A percentile compares a stretch with the other conserved stretches of the same genome.
These are phyloP conservation scores for Termitomyces sp. DNA, from an alignment of 1,284 basidiomycete genomes.

Conservation along the genomic window DNA sequence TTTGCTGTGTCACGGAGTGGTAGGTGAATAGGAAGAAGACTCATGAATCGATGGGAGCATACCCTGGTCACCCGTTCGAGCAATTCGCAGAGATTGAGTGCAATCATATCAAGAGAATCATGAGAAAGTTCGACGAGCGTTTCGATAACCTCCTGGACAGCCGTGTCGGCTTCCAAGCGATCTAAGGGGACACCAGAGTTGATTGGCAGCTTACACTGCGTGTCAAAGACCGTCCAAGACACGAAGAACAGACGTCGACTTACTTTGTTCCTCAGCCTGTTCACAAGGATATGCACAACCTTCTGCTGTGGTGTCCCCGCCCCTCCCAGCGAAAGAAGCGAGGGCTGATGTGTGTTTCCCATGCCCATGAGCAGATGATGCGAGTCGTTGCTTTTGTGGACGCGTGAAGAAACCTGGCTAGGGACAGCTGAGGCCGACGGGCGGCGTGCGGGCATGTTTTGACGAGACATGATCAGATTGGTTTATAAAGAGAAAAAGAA, in stretches of 20 bases:
- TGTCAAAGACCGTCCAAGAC: slow-evolving; percentile 2
- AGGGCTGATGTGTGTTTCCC: slow-evolving; percentile 22
- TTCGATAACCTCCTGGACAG: slow-evolving; percentile 69
- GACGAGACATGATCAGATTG: slow-evolving; percentile 11
- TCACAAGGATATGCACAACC: slow-evolving; percentile 66
- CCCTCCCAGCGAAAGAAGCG: slow-evolving; percentile 27
- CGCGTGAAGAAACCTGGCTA: slow-evolving; percentile 18
- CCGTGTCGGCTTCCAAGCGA: slow-evolving; percentile 69
- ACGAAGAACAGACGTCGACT: slow-evolving; percentile 5
- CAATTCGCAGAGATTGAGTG: slow-evolving; percentile 70
- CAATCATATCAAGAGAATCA: slow-evolving; percentile 74
- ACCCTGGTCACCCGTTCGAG: slow-evolving; percentile 78
- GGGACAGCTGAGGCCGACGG: slow-evolving; percentile 31
- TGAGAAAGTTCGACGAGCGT: slow-evolving; percentile 74
- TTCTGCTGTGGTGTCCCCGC: slow-evolving; percentile 62
- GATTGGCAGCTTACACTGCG: slow-evolving; percentile 64
- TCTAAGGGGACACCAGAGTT: slow-evolving; percentile 74
- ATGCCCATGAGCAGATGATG: slow-evolving; percentile 24
- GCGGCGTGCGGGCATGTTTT: slow-evolving; percentile 29
- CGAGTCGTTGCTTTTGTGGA: slow-evolving; percentile 36
- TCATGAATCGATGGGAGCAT: slow-evolving; percentile 19
- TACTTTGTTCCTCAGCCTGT: slow-evolving; percentile 70
- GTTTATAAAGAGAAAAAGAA: slow-evolving; percentile 3
- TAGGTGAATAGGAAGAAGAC: neutral
- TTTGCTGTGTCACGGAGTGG: slow-evolving; percentile 34